Base-by-base conservation (phyloP, 345 rosid species). In the Nephelium lappaceum region DNA sequence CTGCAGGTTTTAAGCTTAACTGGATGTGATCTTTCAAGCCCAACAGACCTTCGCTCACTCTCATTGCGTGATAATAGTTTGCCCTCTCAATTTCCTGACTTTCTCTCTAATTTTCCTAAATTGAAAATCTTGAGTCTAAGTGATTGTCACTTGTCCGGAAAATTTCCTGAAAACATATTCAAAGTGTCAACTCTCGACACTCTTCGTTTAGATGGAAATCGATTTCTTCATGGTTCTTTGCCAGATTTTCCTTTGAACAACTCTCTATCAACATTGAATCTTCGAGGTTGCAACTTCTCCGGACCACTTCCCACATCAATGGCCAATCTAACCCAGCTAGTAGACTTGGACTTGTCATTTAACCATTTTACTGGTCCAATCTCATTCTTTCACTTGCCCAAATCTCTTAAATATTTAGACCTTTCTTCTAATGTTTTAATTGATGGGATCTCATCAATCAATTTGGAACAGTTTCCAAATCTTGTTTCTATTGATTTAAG, bases 231-330 rank as follows among this genome's bases (percentile, higher is more conserved):
- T 3, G 92, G 84, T 19, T 24, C 76, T 9, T 73, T 85, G 51
- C 75, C 83, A 3, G 58, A 73, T 0, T 78, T 78, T 65, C 69
- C 53, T 11, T 24, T 5, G 24, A 66, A 75, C 67, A 12, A 25
- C 24, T 78, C 85, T 71, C 83, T 89, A 51, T 78, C 85, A 0
- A 77, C 38, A 6, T 11, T 86, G 45, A 75, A 72, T 6, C 63
- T 85, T 31, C 5, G 1, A 45, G 51, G 1, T 11, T 45, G 51
- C 51, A 45, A 45, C 12, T 5, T 11, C 51, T 3, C 51, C 6
- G 51, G 51, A 45, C 1, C 51, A 45, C 8, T 45, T 45, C 51
- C 51, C 8, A 45, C 51, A 45, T 45, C 51, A 45, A 2, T 45
- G 12, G 51, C 51, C 8, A 45, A 45, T 11, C 51, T 45, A 0